Percentiles rank a stretch among this genome's conserved stretches.
Conservation (phyloP, 2,329 filamentous ascomycete genomes). For the Colletotrichum salicis region DNA sequence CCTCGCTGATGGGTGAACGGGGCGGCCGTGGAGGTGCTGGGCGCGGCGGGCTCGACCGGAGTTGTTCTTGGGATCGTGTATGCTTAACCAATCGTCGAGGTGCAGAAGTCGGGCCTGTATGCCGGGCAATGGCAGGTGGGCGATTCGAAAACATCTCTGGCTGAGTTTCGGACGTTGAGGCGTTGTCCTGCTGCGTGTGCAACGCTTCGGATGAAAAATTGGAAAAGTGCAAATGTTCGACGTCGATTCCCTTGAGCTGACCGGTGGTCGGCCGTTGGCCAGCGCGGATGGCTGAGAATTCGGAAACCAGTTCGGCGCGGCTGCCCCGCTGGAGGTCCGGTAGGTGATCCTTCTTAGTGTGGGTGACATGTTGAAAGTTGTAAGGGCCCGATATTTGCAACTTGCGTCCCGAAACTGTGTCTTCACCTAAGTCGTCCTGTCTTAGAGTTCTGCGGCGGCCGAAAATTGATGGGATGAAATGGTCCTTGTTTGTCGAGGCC, state of each 20-base stretch:
- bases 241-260: conserved; percentile 49
- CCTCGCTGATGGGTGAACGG: conserved; percentile 54
- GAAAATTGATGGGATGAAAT: conserved; percentile 62
- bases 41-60: conserved; percentile 59
- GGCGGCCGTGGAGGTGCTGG: conserved; percentile 54
- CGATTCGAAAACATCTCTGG: conserved; percentile 7
- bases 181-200: conserved; percentile 34
- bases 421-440: conserved; percentile 32
- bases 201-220: conserved; percentile 60
- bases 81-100: conserved; percentile 54
- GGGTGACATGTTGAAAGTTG: conserved; percentile 74
- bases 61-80: conserved; percentile 60
- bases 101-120: conserved; percentile 25
- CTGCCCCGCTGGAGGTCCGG: conserved; percentile 52
- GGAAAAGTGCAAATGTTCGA: conserved; percentile 56
- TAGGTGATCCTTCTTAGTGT: conserved; percentile 63
- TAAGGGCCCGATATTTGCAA: conserved; percentile 71
- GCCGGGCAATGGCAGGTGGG: conserved; percentile 10
- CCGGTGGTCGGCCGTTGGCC: conserved; percentile 49
- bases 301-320: conserved; percentile 54
- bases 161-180: conserved; percentile 5
- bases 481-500: conserved; percentile 51
- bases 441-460: conserved; percentile 57
- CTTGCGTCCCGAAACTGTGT: conserved; percentile 47
- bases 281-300: conserved; percentile 54